Evolutionary conservation across 2,329 filamentous ascomycete species (phyloP).

Genomic region (Colletotrichum musae): DNA sequence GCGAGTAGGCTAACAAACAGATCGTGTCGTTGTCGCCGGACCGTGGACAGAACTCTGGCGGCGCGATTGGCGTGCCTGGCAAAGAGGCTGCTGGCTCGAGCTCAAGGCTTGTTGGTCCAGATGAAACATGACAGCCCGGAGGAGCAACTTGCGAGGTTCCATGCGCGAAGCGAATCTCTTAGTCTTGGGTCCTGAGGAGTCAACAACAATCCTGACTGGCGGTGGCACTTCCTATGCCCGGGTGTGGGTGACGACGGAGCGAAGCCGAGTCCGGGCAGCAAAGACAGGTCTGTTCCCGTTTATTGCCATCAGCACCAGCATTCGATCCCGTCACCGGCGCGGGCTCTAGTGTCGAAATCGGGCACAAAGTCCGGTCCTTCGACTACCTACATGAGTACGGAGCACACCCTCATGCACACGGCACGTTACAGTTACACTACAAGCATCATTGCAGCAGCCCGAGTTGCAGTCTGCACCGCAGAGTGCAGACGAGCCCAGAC

Average conservation of each 20-base stretch:
- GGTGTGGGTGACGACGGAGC: slow-evolving; percentile 23
- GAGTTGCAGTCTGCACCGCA: slow-evolving; percentile 29
- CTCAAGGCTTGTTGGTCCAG: slow-evolving; percentile 18
- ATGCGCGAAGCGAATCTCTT: background rate
- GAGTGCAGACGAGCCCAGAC: slow-evolving; percentile 18
- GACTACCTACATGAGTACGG: slow-evolving; percentile 20
- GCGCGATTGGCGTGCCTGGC: slow-evolving; percentile 31
- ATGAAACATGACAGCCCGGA: slow-evolving; percentile 35
- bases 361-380: slow-evolving; percentile 24
- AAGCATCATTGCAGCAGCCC: slow-evolving; percentile 31
- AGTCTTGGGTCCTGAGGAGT: slow-evolving; percentile 11
- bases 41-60: slow-evolving; percentile 10
- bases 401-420: slow-evolving; percentile 17
- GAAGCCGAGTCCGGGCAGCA: slow-evolving; percentile 1
- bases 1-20: background rate
- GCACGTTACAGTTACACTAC: slow-evolving; percentile 38
- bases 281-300: background rate
- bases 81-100: slow-evolving; percentile 26
- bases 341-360: slow-evolving; percentile 23
- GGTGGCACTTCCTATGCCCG: slow-evolving; percentile 6
- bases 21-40: slow-evolving; percentile 3
- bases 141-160: slow-evolving; percentile 25
- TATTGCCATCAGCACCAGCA: background rate
- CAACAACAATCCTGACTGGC: background rate
- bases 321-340: slow-evolving; percentile 22